Conservation (phyloP, 768 basidiomycete species). For the Amyloporia xantha region DNA sequence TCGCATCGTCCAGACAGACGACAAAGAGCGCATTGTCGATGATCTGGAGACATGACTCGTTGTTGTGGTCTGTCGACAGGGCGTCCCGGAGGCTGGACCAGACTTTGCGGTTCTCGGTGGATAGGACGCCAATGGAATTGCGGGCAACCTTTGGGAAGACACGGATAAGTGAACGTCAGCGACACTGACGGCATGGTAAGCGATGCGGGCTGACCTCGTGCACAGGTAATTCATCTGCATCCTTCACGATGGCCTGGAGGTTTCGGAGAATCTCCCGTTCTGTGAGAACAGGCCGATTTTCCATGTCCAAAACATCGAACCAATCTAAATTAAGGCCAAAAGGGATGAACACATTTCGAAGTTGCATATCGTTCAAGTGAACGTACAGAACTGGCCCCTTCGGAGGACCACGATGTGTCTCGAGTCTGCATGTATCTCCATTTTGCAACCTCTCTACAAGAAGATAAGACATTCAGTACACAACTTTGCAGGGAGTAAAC, state of each 20-base stretch:
- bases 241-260: constrained; percentile 81
- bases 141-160: constrained; percentile 80
- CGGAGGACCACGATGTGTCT: constrained; percentile 83
- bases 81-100: constrained; percentile 76
- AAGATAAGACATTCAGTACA: constrained; percentile 12
- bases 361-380: background rate
- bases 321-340: constrained; percentile 57
- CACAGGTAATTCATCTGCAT: constrained; percentile 78
- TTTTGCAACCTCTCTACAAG: constrained; percentile 78
- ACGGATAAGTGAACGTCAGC: too few relatives aligned
- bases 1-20: constrained; percentile 83
- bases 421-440: constrained; percentile 68
- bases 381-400: constrained; percentile 84
- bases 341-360: constrained; percentile 1
- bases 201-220: constrained; percentile 48
- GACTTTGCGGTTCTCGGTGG: constrained; percentile 89
- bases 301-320: constrained; percentile 88
- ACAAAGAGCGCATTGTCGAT: constrained; percentile 90
- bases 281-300: constrained; percentile 75
- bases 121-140: constrained; percentile 84
- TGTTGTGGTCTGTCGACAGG: constrained; percentile 63
- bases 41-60: constrained; percentile 74
- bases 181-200: too few relatives aligned
- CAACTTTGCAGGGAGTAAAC: background rate
- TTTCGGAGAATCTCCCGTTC: constrained; percentile 88